Evolutionary conservation across 768 basidiomycete genomes (phyloP).

Genomic region (Boletellus ananiceps): DNA sequence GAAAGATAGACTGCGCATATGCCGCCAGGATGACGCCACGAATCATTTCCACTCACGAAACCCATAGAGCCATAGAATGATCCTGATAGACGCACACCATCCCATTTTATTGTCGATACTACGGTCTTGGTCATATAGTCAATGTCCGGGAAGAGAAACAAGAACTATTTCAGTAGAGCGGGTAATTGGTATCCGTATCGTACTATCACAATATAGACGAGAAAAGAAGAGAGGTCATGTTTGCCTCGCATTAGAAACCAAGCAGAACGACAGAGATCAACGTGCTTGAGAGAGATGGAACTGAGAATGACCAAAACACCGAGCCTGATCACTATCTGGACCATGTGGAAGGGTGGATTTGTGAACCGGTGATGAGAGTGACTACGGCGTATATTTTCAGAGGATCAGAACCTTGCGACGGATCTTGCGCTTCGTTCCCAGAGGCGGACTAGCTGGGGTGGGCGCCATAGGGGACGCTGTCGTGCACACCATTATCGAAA

Average conservation of each 20-base stretch:
- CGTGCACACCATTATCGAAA: not conserved
- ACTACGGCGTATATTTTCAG: slow-evolving; percentile 4
- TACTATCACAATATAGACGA: slow-evolving; percentile 10
- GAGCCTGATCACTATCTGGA: no score
- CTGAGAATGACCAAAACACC: not conserved
- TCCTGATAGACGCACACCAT: not conserved
- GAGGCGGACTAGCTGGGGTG: slow-evolving; percentile 6
- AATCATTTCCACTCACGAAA: slow-evolving; percentile 1
- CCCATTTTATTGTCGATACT: slow-evolving; percentile 3
- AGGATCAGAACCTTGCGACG: slow-evolving; percentile 30
- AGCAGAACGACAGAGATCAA: slow-evolving; percentile 1
- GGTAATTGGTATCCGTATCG: slow-evolving; percentile 20
- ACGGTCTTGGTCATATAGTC: slow-evolving; percentile 3
- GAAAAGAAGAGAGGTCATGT: slow-evolving; percentile 1
- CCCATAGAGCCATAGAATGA: slow-evolving; percentile 3
- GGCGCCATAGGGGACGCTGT: slow-evolving; percentile 12
- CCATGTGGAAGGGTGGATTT: no score
- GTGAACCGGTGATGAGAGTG: not conserved
- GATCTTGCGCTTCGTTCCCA: slow-evolving; percentile 29
- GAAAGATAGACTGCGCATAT: no score
- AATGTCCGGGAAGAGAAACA: slow-evolving; percentile 10
- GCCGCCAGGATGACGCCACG: not conserved
- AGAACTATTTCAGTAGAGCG: slow-evolving; percentile 11
- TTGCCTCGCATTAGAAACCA: slow-evolving; percentile 9
- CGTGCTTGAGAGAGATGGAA: not conserved